Percentiles rank a stretch among this genome's conserved stretches.
Evolutionary conservation across 2,329 filamentous ascomycete species (phyloP).

Genomic region (Diaporthe citri): DNA sequence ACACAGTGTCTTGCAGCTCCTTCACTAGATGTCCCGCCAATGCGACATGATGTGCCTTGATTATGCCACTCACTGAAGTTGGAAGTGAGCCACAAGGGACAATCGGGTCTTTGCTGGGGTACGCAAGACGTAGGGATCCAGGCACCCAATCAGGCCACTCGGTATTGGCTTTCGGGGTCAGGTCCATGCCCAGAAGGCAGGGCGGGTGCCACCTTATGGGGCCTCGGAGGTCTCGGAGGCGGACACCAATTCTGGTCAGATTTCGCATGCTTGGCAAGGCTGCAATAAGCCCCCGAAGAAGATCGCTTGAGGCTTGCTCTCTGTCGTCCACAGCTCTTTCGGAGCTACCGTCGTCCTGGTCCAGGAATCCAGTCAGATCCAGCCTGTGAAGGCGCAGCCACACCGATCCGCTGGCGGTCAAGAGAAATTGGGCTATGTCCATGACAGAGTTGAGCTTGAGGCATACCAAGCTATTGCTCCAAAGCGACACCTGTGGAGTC

Average conservation of each 20-base stretch:
- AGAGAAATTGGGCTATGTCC: background rate
- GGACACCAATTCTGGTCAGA: background rate
- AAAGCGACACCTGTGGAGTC: background rate
- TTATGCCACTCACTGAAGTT: no score
- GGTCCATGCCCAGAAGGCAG: background rate
- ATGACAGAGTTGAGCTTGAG: background rate
- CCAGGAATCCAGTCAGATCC: no score
- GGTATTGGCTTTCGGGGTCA: background rate
- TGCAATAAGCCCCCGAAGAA: background rate
- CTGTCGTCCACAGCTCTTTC: background rate
- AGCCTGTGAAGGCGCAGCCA: background rate
- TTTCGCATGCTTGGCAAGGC: background rate
- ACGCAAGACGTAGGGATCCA: no score
- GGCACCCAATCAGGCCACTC: background rate
- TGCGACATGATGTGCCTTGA: background rate
- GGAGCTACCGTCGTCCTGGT: no score
- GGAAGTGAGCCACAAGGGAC: no score
- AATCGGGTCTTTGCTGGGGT: no score
- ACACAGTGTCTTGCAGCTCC: background rate
- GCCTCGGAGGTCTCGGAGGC: no score
- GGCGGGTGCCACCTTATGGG: no score
- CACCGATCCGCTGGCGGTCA: background rate
- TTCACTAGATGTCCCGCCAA: background rate
- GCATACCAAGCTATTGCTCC: background rate
- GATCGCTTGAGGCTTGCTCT: background rate